Evolutionary conservation across 202 grass and related monocot genomes (phyloP).

Genomic region (Carex sylvatica): DNA sequence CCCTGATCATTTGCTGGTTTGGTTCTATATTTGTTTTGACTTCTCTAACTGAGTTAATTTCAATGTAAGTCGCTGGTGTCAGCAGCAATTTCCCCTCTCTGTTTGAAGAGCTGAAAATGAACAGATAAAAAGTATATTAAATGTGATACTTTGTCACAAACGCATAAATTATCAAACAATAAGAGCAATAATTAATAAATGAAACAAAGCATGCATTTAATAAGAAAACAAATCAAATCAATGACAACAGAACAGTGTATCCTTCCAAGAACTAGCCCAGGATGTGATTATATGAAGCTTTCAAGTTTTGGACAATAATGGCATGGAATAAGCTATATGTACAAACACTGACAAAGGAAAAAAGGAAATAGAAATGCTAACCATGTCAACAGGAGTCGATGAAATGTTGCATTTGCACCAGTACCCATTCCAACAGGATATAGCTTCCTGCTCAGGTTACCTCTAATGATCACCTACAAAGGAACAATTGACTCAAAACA

Average conservation of each 20-base stretch:
- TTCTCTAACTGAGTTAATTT: constrained; percentile 61
- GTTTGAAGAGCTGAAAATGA: constrained; percentile 36
- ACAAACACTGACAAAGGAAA: background rate
- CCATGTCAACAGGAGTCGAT: constrained; percentile 62
- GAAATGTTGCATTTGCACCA: constrained; percentile 70
- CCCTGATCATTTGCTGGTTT: constrained; percentile 28
- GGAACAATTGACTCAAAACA: constrained; percentile 25
- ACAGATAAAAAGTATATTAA: constrained; percentile 4
- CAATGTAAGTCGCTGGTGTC: constrained; percentile 72
- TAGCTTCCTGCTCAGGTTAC: constrained; percentile 47
- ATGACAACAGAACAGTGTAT: background rate
- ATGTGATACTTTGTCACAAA: constrained; percentile 13
- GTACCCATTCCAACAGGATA: constrained; percentile 73
- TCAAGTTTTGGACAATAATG: constrained; percentile 18
- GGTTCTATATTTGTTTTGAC: constrained; percentile 31
- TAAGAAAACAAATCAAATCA: constrained; percentile 23
- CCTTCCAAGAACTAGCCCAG: constrained; percentile 20
- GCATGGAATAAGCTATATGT: background rate
- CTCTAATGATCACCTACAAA: constrained; percentile 60
- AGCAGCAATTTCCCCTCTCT: constrained; percentile 46
- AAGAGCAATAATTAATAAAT: background rate
- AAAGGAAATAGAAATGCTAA: constrained; percentile 27
- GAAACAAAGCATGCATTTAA: background rate
- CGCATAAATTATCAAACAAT: constrained; percentile 16
- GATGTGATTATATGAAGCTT: background rate